Percentiles rank a stretch among this genome's conserved stretches.
These are phyloP conservation scores for Earliella scabrosa DNA, from an alignment of 1,284 basidiomycete genomes.

Conservation along the genomic window DNA sequence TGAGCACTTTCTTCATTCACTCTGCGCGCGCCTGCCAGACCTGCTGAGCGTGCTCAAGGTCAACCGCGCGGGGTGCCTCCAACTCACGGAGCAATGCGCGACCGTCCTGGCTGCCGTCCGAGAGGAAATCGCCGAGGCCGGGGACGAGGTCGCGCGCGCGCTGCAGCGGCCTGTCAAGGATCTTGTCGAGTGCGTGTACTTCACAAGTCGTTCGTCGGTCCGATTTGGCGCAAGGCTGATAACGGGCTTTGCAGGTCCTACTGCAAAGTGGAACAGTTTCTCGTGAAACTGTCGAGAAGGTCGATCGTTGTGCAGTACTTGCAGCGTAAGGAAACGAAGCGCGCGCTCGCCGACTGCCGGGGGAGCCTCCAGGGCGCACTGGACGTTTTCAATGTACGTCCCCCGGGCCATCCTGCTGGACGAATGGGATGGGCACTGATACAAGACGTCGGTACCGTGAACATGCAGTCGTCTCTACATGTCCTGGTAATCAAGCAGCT, in stretches of 20 bases:
- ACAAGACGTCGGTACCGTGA: constrained; percentile 8
- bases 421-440: background rate
- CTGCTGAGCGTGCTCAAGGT: constrained; percentile 51
- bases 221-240: too few species aligned
- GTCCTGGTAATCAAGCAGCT: constrained; percentile 65
- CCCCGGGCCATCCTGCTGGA: background rate
- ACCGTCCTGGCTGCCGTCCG: constrained; percentile 50
- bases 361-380: constrained; percentile 32
- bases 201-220: background rate
- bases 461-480: constrained; percentile 51
- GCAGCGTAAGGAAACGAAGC: constrained; percentile 71
- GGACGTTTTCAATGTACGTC: constrained; percentile 25
- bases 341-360: constrained; percentile 58
- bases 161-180: constrained; percentile 43
- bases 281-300: constrained; percentile 54
- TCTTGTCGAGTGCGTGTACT: constrained; percentile 58
- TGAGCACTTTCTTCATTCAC: constrained; percentile 40
- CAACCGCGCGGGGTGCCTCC: constrained; percentile 55
- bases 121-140: constrained; percentile 48
- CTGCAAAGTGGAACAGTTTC: constrained; percentile 50
- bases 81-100: constrained; percentile 56
- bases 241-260: constrained; percentile 25
- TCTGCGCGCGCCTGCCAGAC: too few species aligned
- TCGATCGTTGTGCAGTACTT: constrained; percentile 83
- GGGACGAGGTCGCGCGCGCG: constrained; percentile 39